phyloP scores from a whole-genome alignment of 306 rosid genomes.

The Cercis canadensis region DNA sequence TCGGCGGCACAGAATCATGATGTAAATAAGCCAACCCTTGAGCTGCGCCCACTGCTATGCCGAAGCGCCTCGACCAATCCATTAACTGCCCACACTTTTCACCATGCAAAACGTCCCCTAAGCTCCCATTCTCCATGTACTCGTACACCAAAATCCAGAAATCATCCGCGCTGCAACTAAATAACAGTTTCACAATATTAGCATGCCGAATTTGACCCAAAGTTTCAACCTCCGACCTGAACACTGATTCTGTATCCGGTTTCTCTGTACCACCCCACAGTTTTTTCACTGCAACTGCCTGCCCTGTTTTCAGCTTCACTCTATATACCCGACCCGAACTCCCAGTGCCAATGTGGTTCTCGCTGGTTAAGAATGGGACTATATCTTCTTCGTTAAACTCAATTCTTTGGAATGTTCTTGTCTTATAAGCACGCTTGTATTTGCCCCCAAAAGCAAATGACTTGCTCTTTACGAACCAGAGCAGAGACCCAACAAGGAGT shows the following conservation, averaged over 20 bases:
- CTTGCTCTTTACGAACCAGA: slow-evolving; percentile 54
- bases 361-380: slow-evolving; percentile 43
- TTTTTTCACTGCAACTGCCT: slow-evolving; percentile 72
- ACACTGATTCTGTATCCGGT: slow-evolving; percentile 50
- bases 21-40: slow-evolving; percentile 78
- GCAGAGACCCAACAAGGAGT: slow-evolving; percentile 48
- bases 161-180: slow-evolving; percentile 67
- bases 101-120: slow-evolving; percentile 72
- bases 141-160: slow-evolving; percentile 69
- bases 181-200: slow-evolving; percentile 75
- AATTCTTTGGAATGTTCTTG: slow-evolving; percentile 64
- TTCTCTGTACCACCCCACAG: slow-evolving; percentile 51
- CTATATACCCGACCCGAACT: slow-evolving; percentile 75
- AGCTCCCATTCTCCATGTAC: slow-evolving; percentile 80
- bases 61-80: slow-evolving; percentile 61
- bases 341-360: slow-evolving; percentile 68
- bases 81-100: slow-evolving; percentile 42
- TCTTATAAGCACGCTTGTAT: slow-evolving; percentile 42
- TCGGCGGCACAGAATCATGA: slow-evolving; percentile 73
- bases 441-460: slow-evolving; percentile 35
- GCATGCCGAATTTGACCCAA: slow-evolving; percentile 78
- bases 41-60: slow-evolving; percentile 71
- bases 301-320: slow-evolving; percentile 66
- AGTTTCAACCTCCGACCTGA: slow-evolving; percentile 74
- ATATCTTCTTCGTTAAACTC: slow-evolving; percentile 70